Evolutionary conservation across 202 grass and related monocot species (phyloP).

Genomic region (Setaria italica): DNA sequence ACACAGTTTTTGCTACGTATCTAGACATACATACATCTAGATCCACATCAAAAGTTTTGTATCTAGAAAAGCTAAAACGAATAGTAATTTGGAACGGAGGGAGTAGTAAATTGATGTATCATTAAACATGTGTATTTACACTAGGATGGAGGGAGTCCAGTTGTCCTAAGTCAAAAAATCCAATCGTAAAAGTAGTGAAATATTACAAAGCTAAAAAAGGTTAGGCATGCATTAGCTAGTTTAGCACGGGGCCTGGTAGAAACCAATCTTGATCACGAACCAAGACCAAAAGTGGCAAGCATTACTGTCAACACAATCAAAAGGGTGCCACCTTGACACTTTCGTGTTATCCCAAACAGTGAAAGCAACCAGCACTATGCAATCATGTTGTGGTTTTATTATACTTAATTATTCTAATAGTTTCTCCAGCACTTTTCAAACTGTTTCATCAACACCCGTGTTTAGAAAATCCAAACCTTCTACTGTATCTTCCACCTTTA

Average conservation of each 20-base stretch:
- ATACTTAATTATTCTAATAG: not conserved
- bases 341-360: slow-evolving; percentile 35
- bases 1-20: no score
- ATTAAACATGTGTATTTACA: not conserved
- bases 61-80: no score
- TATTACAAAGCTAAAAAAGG: not conserved
- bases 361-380: slow-evolving; percentile 36
- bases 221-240: slow-evolving; percentile 8
- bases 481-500: not conserved
- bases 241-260: not conserved
- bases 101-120: no score
- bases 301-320: slow-evolving; percentile 22
- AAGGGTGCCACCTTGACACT: slow-evolving; percentile 27
- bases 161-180: not conserved
- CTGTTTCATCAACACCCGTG: not conserved
- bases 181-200: not conserved
- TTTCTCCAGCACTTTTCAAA: not conserved
- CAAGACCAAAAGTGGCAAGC: slow-evolving; percentile 5
- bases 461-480: not conserved
- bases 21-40: no score
- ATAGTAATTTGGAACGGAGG: no score
- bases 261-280: not conserved
- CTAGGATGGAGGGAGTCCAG: no score
- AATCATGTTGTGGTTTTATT: slow-evolving; percentile 17
- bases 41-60: no score